Evolutionary conservation across 805 yeast species (phyloP), one percentile per base, ranked within the genome.

Genomic region (Trichomonascus vanleenenianus): DNA sequence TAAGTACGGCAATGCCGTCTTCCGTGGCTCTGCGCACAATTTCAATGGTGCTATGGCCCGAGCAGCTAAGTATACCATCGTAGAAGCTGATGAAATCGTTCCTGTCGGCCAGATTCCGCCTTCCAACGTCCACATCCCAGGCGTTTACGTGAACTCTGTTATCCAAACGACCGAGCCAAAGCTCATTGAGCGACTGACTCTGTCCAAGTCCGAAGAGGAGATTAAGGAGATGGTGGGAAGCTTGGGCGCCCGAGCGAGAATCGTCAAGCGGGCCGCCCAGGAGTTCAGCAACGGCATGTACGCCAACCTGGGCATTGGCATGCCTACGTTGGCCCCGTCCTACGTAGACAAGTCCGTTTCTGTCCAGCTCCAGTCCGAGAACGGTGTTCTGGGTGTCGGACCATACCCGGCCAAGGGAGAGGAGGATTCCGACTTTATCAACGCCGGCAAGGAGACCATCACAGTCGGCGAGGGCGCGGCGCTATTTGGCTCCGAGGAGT

Each of bases 371-470:
- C 76, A 73, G 59, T 64, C 72, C 11, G 77, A 73, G 56, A 73
- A 74, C 50, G 78, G 78, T 10, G 60, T 73, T 27, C 62, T 73
- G 15, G 76, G 78, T 3, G 59, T 73, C 38, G 78, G 78, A 1
- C 73, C 73, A n/a, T 72, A 70, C 54, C 66, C 66, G n/a, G 45
- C 54, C 7, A 48, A 43, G 40, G 74, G 71, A n/a, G 58, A 70
- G 50, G 74, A 68, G 36, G 74, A 71, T 50, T 64, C 76, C 2
- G 78, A 74, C 50, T 50, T 68, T 50, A 70, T 72, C 48, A 73
- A 74, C 50, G 76, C 78, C 9, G 78, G 78, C 20, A 73, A 73
- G 52, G 77, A 73, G 59, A 69, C 77, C 3, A 71, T 71, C 27
- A 73, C 78, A 1, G 55, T 73, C 47, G 54, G 56, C 5, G 59